Evolutionary conservation across 176 grass and related monocot species (phyloP).

Genomic region (Zoysia japonica): DNA sequence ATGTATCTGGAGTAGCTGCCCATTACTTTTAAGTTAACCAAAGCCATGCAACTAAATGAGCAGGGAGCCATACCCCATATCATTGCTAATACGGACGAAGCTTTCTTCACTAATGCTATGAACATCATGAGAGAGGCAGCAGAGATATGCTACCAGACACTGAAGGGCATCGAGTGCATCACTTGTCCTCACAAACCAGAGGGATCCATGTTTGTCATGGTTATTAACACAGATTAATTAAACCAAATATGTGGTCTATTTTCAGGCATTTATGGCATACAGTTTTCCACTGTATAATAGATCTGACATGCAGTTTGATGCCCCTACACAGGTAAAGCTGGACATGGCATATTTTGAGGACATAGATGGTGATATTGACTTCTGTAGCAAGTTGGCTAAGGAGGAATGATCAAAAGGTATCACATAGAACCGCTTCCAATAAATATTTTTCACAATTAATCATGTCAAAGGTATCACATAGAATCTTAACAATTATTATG

Average conservation of each 20-base stretch:
- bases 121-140: constrained; percentile 42
- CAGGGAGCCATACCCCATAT: constrained; percentile 68
- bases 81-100: constrained; percentile 59
- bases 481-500: not conserved
- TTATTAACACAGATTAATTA: not conserved
- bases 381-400: constrained; percentile 64
- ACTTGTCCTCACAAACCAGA: constrained; percentile 72
- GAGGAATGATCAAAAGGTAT: too few species aligned
- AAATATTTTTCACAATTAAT: too few species aligned
- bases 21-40: not conserved
- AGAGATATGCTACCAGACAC: constrained; percentile 58
- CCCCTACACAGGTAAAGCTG: constrained; percentile 46
- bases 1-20: not conserved
- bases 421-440: too few species aligned
- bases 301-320: not conserved
- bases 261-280: not conserved
- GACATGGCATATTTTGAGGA: constrained; percentile 48
- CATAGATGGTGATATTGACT: constrained; percentile 63
- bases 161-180: constrained; percentile 58
- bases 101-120: constrained; percentile 62
- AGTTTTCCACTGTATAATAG: not conserved
- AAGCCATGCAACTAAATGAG: not conserved
- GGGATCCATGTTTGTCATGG: constrained; percentile 86
- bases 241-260: not conserved
- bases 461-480: not conserved